These are phyloP conservation scores for Candida smagusa DNA, from an alignment of 1,139 yeast species.

Conservation along the genomic window DNA sequence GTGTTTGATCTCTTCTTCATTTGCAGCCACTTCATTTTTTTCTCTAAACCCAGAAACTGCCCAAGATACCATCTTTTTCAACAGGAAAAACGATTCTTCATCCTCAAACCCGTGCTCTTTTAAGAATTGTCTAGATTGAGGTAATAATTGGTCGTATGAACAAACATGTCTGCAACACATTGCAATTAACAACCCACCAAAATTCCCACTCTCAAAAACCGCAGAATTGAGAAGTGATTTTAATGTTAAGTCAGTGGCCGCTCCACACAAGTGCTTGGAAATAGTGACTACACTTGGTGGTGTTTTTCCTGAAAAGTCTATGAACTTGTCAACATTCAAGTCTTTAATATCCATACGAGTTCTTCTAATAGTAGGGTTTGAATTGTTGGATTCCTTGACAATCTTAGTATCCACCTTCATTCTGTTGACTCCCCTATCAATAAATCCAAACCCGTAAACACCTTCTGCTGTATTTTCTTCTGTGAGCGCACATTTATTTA, in stretches of 20 bases:
- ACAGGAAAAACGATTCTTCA: conserved; percentile 45
- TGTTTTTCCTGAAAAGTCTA: conserved; percentile 20
- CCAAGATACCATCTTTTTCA: conserved; percentile 78
- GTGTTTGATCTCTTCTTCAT: conserved; percentile 2
- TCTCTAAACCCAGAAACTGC: conserved; percentile 69
- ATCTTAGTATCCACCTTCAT: conserved; percentile 77
- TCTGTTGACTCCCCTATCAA: conserved; percentile 77
- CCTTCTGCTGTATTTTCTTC: conserved; percentile 8
- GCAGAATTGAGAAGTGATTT: conserved; percentile 56
- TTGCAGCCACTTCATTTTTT: conserved; percentile 26
- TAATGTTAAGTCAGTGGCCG: conserved; percentile 84
- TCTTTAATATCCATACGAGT: conserved; percentile 79
- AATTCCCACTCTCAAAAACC: conserved; percentile 13
- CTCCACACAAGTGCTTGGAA: conserved; percentile 90
- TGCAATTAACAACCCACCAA: conserved; percentile 73
- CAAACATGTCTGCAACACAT: conserved; percentile 95
- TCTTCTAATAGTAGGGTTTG: conserved; percentile 44
- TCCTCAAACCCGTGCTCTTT: conserved; percentile 27
- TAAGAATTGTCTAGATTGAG: conserved; percentile 46
- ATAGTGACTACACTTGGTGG: conserved; percentile 50
- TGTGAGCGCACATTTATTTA: conserved; percentile 45
- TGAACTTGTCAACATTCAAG: conserved; percentile 48
- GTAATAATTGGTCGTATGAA: conserved; percentile 46
- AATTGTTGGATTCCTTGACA: conserved; percentile 44
- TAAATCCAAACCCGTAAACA: conserved; percentile 50